Evolutionary conservation across 1,139 yeast genomes (phyloP).

Genomic region (Hansenula sp.): DNA sequence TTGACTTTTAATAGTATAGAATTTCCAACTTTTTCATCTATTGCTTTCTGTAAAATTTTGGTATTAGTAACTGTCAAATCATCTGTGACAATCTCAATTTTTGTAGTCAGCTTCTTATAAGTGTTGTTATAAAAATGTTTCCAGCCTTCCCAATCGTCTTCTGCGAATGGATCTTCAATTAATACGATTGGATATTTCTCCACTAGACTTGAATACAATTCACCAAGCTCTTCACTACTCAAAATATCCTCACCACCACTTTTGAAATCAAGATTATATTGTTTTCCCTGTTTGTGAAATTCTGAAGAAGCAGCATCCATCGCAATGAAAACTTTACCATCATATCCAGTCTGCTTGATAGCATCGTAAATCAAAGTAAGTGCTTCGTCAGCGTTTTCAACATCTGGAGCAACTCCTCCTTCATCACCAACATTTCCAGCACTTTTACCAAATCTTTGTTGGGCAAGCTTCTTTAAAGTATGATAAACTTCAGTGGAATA

Average conservation of each 20-base stretch:
- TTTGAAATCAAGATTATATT: constrained; percentile 84
- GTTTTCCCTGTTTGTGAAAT: constrained; percentile 70
- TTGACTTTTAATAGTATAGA: constrained; percentile 79
- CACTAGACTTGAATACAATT: constrained; percentile 59
- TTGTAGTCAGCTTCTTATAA: constrained; percentile 20
- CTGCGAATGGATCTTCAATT: constrained; percentile 85
- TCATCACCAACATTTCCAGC: constrained; percentile 93
- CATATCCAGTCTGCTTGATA: constrained; percentile 74
- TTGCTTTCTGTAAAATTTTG: constrained; percentile 72
- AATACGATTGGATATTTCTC: constrained; percentile 81
- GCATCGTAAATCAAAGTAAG: constrained; percentile 71
- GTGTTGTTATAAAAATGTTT: constrained; percentile 55
- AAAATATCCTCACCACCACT: constrained; percentile 74
- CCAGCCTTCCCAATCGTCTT: constrained; percentile 91
- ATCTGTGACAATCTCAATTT: constrained; percentile 72
- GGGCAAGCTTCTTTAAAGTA: constrained; percentile 69
- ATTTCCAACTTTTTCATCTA: constrained; percentile 77
- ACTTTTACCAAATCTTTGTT: constrained; percentile 74
- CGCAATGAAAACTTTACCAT: constrained; percentile 72
- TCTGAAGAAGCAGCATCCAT: constrained; percentile 83
- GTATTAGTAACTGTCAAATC: constrained; percentile 88
- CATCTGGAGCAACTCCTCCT: constrained; percentile 91
- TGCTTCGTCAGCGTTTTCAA: constrained; percentile 76
- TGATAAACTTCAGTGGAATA: constrained; percentile 85
- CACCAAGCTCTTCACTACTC: constrained; percentile 68